Base-by-base conservation (phyloP, 257 asterid genomes). In the Cinchona pubescens region DNA sequence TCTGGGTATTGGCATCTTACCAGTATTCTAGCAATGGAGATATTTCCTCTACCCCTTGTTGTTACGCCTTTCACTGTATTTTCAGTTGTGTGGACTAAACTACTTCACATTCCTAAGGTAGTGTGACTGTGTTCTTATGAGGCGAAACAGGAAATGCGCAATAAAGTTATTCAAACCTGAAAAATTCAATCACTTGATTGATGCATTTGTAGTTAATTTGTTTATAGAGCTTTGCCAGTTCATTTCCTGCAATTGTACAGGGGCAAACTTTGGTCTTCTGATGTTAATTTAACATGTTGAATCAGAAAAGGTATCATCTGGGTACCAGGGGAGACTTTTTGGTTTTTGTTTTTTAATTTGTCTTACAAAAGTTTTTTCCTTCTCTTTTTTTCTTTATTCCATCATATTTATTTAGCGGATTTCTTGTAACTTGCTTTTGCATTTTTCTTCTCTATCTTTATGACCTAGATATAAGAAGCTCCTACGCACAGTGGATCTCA, bases 391-490 rank as follows among this genome's bases (percentile, higher is more conserved):
- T 59, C 35, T 56, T 45, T 25, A 43, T 82, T 69, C 18, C 32
- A 2, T 75, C n/a, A 71, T n/a, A n/a, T n/a, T n/a, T n/a, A 53
- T 49, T 56, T 34, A 46, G 32, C 75, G 80, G 74, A 81, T 74
- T 76, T 84, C 16, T 83, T 71, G 67, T 88, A 69, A 88, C 89
- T 85, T 81, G 77, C n/a, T 76, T 85, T 81, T 80, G 67, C 73
- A 67, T 84, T 79, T 72, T 76, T 73, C 76, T 77, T 80, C 78
- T 82, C 75, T 55, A 74, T 82, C 71, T 85, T 82, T 48, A 76
- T 81, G 77, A 69, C 80, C 79, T 90, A 95, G 99, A 87, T 95
- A 91, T 97, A 95, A 88, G 96, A 91, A 92, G 96, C 97, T 95
- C 75, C 86, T 95, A 71, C 88, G 91, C 83, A 53, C 79, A 0